phyloP scores from a whole-genome alignment of 73 alveolate genomes.

The Paramecium tetraurelia region DNA sequence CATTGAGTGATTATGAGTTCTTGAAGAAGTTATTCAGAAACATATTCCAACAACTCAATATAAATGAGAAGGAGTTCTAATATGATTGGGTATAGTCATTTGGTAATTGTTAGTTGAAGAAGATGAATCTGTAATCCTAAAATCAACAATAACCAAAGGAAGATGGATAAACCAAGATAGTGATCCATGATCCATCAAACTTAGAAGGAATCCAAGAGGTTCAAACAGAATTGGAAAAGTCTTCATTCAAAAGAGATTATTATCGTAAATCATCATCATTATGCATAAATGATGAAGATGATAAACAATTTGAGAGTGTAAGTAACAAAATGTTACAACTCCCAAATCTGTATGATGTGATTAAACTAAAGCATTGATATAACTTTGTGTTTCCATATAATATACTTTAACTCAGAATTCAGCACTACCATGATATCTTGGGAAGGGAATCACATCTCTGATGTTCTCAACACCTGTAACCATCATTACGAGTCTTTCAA shows the following conservation, averaged over 20 bases:
- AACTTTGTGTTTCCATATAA: background rate
- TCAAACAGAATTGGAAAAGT: background rate
- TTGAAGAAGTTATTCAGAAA: slow-evolving; percentile 40
- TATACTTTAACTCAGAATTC: slow-evolving; percentile 86
- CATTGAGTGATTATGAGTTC: slow-evolving; percentile 43
- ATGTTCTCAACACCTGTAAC: slow-evolving; percentile 99
- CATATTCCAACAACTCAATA: background rate
- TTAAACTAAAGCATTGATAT: background rate
- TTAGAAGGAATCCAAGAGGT: slow-evolving; percentile 3
- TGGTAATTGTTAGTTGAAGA: background rate
- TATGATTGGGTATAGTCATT: slow-evolving; percentile 52
- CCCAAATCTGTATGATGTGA: background rate
- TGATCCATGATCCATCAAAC: background rate
- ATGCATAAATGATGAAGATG: background rate
- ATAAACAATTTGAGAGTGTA: background rate
- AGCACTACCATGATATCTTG: slow-evolving; percentile 99
- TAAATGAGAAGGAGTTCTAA: slow-evolving; percentile 29
- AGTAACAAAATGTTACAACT: background rate
- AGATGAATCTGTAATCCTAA: background rate
- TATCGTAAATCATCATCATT: background rate
- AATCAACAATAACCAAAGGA: background rate
- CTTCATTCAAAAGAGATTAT: background rate
- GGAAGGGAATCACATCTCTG: slow-evolving; percentile 99
- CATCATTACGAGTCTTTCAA: slow-evolving; percentile 98
- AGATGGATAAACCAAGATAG: background rate